Conservation (phyloP, 805 yeast genomes). For the Yarrowia deformans region DNA sequence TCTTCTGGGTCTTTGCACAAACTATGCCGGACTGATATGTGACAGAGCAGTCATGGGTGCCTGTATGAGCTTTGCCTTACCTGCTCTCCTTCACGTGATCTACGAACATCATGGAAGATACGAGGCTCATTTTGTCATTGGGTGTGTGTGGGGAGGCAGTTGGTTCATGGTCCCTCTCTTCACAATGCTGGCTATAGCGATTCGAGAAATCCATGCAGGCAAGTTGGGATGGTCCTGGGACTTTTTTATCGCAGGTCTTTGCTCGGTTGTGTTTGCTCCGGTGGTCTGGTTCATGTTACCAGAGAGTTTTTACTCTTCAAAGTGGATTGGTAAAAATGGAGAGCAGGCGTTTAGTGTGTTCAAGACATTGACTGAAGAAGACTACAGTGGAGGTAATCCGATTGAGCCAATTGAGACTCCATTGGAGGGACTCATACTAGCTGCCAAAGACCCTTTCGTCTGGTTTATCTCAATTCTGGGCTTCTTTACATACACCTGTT, state of each 20-base stretch:
- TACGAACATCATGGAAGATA: constrained; percentile 12
- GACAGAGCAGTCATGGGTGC: constrained; percentile 9
- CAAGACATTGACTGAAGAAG: constrained; percentile 1
- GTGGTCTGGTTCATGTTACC: neutral
- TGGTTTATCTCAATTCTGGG: constrained; percentile 5
- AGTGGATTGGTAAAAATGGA: neutral
- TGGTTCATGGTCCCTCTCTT: constrained; percentile 12
- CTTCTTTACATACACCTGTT: neutral
- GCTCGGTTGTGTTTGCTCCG: neutral
- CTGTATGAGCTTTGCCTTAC: constrained; percentile 1
- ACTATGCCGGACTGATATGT: neutral
- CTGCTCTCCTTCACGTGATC: neutral
- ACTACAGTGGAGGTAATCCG: constrained; percentile 1
- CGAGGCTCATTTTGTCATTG: neutral
- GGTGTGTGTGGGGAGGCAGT: neutral
- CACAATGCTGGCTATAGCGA: constrained; percentile 7
- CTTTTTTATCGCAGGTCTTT: neutral
- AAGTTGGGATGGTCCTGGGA: constrained; percentile 12
- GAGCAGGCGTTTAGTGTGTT: neutral
- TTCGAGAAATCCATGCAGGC: neutral
- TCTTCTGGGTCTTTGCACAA: constrained; percentile 8
- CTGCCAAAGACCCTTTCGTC: neutral
- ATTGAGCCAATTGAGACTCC: neutral
- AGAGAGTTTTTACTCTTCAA: neutral
- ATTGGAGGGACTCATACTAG: neutral